phyloP scores from a whole-genome alignment of 2,329 filamentous ascomycete species.

The Penicillium concentricum region DNA sequence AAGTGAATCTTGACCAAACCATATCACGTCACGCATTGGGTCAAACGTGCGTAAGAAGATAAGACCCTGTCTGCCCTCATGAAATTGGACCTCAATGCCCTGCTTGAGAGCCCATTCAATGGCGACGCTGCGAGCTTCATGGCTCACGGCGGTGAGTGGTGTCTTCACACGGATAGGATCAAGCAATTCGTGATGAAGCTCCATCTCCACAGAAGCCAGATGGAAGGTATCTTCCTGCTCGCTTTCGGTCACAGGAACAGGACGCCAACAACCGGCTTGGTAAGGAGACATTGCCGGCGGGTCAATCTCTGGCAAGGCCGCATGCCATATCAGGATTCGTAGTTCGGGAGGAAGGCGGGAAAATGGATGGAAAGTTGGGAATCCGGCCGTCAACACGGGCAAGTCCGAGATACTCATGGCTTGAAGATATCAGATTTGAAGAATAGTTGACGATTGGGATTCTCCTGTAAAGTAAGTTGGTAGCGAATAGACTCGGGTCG shows the following conservation, averaged over 20 bases:
- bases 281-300: not conserved
- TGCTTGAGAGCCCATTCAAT: not conserved
- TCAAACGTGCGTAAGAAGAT: not conserved
- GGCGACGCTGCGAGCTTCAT: not conserved
- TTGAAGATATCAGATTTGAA: not conserved
- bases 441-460: not conserved
- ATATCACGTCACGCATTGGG: not conserved
- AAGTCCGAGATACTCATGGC: not conserved
- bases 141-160: not conserved
- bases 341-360: not conserved
- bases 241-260: not conserved
- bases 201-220: not conserved
- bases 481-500: too few relatives aligned
- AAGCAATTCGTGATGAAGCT: not conserved
- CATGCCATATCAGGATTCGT: not conserved
- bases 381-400: not conserved
- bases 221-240: rapidly evolving
- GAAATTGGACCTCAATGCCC: not conserved
- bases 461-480: too few relatives aligned
- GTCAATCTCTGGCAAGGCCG: not conserved
- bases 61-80: not conserved
- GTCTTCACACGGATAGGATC: not conserved
- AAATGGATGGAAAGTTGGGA: not conserved
- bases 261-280: not conserved
- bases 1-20: not conserved